Base-by-base conservation (phyloP, 164 flowering plant species). In the Annona squamosa region DNA sequence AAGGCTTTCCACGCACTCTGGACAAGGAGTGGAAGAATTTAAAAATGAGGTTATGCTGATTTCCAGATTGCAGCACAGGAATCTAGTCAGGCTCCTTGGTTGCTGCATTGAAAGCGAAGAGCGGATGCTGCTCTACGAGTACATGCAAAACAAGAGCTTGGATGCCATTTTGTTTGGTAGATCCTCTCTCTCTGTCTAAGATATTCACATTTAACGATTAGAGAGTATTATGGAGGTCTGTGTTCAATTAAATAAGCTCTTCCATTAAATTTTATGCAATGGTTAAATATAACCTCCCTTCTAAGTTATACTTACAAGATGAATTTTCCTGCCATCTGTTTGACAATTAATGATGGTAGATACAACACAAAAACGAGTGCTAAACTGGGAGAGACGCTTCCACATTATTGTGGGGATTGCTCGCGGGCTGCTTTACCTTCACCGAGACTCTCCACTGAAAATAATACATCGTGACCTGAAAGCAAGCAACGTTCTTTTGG, bases 381-480 rank as follows among this genome's bases (percentile, higher is more conserved):
- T 83, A n/a, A 70, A 77, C 62, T 83, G 85, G 81, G 42, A 12
- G 6, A 76, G 37, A 41, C 83, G 85, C n/a, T 76, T 74, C 46
- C 76, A 71, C 43, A 80, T 80, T 10, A 69, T 80, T 2, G 68
- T 18, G 41, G 91, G 91, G 13, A 82, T 88, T 48, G 85, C 88
- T 19, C 79, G 85, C 47, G 91, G 91, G n/a, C 46, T 89, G 63
- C 79, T 86, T 16, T 89, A 89, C 67, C 85, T 89, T 61, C 93
- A 89, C 48, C 85, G 81, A 17, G 91, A 88, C 61, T 89, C 90
- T 3, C 74, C 83, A 37, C 73, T 86, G 13, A 74, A 65, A 48
- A 83, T 89, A 4, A 85, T 89, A 9, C 93, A 87, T 52, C 76
- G 89, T 4, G 90, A 89, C 76, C 83, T 89, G 0, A 89, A 87